phyloP scores from a whole-genome alignment of 1,139 yeast genomes.

The Geotrichum phurueaensis region DNA sequence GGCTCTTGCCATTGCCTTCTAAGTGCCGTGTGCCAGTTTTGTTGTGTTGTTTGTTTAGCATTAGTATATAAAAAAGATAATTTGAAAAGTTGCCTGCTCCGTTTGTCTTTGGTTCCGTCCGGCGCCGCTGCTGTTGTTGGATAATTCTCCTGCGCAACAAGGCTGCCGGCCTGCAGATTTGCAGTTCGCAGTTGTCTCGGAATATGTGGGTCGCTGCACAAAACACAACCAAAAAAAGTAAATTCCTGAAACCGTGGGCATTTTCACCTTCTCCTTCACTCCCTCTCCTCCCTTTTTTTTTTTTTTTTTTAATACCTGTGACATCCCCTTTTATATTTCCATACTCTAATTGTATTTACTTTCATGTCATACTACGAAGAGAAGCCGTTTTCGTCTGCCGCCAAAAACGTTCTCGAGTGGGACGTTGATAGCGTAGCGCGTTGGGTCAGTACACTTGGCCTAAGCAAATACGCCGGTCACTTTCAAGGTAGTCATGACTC shows the following conservation, averaged over 20 bases:
- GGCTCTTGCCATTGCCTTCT: constrained; percentile 27
- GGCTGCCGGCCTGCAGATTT: not conserved
- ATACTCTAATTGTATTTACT: not conserved
- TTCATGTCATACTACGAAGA: constrained; percentile 6
- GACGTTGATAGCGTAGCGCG: constrained; percentile 27
- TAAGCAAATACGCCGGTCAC: constrained; percentile 26
- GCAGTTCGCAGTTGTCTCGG: not conserved
- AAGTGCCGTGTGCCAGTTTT: constrained; percentile 1
- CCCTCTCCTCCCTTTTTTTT: not conserved
- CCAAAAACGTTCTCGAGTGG: constrained; percentile 26
- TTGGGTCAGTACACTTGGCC: constrained; percentile 29
- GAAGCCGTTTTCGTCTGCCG: constrained; percentile 1
- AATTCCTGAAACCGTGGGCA: not conserved
- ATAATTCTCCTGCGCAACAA: not conserved
- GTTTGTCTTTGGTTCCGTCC: not conserved
- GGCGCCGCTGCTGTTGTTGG: not conserved
- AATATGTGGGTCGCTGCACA: not conserved
- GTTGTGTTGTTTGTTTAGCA: not conserved
- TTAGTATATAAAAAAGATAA: not conserved
- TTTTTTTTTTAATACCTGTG: not conserved
- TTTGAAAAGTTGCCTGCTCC: not conserved
- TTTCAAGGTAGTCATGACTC: constrained; percentile 21
- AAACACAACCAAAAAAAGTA: not conserved
- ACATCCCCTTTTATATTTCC: not conserved
- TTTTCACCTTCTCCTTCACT: not conserved